Base-by-base conservation (phyloP, 164 flowering plant species). In the Piper longum region DNA sequence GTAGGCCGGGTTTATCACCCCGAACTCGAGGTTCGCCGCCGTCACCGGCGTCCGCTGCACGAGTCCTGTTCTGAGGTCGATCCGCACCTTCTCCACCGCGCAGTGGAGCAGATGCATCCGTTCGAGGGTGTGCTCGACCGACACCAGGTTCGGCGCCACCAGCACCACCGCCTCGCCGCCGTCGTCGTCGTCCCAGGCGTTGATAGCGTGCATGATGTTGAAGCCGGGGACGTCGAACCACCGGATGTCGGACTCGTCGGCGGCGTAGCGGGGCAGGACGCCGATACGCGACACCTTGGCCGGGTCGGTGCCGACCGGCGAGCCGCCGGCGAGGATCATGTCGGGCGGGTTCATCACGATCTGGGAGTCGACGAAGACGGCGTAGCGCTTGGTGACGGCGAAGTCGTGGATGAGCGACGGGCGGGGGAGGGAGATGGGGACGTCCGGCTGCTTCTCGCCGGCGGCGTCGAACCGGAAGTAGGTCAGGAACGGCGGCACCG, bases 151-250 rank as follows among this genome's bases (percentile, higher is more conserved):
- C 0, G 90, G 83, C 14, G 86, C 95, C 19, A 91, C 59, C 51
- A 91, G 5, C 16, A 80, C 86, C 5, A 88, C 65, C 0, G 72
- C 66, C 16, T 80, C 78, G 2, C 73, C 79, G 5, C 71, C 88
- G 9, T 81, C 87, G 8, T 81, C 87, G 8, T 88, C 96, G 2
- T 87, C 98, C 96, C 98, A 91, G 0, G 96, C 91, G 56, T 91
- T 91, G 40, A 83, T 70, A 7, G 81, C 65, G 67, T 91, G 98
- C 12, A 88, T 66, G 8, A 73, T 57, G 72, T 88, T 88, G 67
- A 85, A 83, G 16, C 92, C 90, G 0, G 91, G 86, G 18, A 82
- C 86, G 5, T 85, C 82, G 36, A 88, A 79, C 98, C 96, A 91
- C 59, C 56, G 76, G 76, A 91, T 82, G 39, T 78, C 79, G 0